These are phyloP conservation scores for Clonostachys rosea DNA, from an alignment of 2,329 filamentous ascomycete genomes.

Conservation along the genomic window DNA sequence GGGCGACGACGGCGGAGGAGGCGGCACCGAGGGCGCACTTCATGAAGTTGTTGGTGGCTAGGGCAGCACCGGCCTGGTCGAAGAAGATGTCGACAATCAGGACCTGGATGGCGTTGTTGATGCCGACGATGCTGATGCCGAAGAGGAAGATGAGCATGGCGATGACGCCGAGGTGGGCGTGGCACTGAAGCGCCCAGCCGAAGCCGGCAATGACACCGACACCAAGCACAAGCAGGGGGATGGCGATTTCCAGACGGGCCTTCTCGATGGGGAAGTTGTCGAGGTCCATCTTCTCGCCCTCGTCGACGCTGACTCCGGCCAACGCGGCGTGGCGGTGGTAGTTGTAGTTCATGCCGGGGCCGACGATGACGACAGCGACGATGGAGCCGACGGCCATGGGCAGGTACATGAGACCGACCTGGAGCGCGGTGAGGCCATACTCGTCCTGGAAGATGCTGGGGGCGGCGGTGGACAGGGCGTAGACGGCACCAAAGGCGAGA, in stretches of 20 bases:
- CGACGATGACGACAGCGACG: slow-evolving; percentile 26
- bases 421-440: slow-evolving; percentile 25
- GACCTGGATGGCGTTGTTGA: slow-evolving; percentile 37
- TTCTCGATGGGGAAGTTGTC: slow-evolving; percentile 26
- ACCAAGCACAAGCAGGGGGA: slow-evolving; percentile 37
- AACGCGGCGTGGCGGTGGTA: slow-evolving; percentile 48
- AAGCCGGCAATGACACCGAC: slow-evolving; percentile 33
- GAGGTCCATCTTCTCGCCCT: slow-evolving; percentile 32
- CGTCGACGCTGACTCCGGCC: slow-evolving; percentile 40
- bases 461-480: slow-evolving; percentile 21
- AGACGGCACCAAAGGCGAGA: slow-evolving; percentile 25
- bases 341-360: slow-evolving; percentile 56
- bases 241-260: slow-evolving; percentile 23
- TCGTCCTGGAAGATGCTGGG: slow-evolving; percentile 21
- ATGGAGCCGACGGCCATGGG: slow-evolving; percentile 29
- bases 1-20: slow-evolving; percentile 15
- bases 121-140: slow-evolving; percentile 35
- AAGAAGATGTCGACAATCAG: slow-evolving; percentile 45
- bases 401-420: slow-evolving; percentile 36
- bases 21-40: slow-evolving; percentile 41
- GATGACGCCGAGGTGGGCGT: slow-evolving; percentile 26
- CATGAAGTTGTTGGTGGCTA: slow-evolving; percentile 42
- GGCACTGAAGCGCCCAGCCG: slow-evolving; percentile 32
- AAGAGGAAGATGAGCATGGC: slow-evolving; percentile 32
- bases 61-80: slow-evolving; percentile 34